A percentile compares a stretch with the other conserved stretches of the same genome.
Evolutionary conservation across 73 alveolate genomes (phyloP).

Genomic region (Paramecium pentaurelia): DNA sequence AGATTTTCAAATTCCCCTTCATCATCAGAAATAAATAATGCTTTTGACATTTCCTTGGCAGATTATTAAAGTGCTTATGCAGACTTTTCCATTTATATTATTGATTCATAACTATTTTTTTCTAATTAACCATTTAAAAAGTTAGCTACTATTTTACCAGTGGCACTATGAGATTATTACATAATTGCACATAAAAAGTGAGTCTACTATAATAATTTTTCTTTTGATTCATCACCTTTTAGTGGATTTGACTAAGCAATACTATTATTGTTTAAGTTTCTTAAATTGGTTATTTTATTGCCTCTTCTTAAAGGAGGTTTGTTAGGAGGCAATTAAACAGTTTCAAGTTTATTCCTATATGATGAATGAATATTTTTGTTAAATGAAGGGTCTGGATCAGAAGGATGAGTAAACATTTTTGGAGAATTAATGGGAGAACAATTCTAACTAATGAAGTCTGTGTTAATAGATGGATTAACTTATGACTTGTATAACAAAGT

Average conservation of each 20-base stretch:
- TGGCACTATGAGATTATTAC: neutral
- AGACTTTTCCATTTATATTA: neutral
- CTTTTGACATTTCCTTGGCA: conserved; percentile 39
- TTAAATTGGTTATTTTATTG: neutral
- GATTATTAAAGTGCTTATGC: neutral
- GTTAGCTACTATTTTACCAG: neutral
- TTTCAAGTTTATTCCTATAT: neutral
- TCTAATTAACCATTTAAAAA: conserved; percentile 9
- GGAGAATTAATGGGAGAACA: neutral
- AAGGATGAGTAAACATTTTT: neutral
- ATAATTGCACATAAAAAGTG: conserved; percentile 42
- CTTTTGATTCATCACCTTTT: neutral
- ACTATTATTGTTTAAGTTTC: neutral
- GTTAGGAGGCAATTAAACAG: neutral
- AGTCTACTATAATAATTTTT: neutral
- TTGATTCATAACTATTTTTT: conserved; percentile 39
- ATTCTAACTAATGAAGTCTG: neutral
- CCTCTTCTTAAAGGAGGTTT: conserved; percentile 36
- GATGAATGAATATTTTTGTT: neutral
- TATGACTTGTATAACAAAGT: neutral
- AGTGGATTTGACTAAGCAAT: neutral
- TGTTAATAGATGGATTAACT: neutral
- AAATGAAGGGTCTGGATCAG: neutral
- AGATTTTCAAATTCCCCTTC: neutral
- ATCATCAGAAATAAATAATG: neutral